Conservation (phyloP, 2,329 filamentous ascomycete genomes). For the Ophidiomyces ophidiicola region DNA sequence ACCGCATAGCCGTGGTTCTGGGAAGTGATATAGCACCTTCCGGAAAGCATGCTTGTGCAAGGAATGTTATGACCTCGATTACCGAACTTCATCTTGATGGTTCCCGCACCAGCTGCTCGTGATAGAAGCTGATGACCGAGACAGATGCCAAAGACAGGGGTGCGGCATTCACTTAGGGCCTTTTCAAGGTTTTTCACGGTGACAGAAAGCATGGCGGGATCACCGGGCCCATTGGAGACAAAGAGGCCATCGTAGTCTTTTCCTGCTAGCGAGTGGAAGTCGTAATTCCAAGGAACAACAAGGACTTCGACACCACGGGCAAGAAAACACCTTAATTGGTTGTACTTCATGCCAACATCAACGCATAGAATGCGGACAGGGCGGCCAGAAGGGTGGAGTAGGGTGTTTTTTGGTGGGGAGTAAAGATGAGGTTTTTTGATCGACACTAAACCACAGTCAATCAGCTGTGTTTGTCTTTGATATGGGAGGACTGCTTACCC, state of each 20-base stretch:
- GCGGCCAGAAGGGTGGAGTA: slow-evolving; percentile 81
- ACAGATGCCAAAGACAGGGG: slow-evolving; percentile 91
- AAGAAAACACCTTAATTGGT: slow-evolving; percentile 88
- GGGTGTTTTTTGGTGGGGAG: slow-evolving; percentile 51
- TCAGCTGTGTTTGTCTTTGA: slow-evolving; percentile 1
- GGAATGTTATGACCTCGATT: slow-evolving; percentile 98
- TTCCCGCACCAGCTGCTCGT: slow-evolving; percentile 71
- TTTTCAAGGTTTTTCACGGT: slow-evolving; percentile 70
- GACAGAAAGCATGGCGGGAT: slow-evolving; percentile 67
- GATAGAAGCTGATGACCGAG: slow-evolving; percentile 88
- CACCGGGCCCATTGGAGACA: slow-evolving; percentile 93
- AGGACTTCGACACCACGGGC: slow-evolving; percentile 84
- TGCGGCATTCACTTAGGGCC: slow-evolving; percentile 65
- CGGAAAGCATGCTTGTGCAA: slow-evolving; percentile 88
- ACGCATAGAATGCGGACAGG: slow-evolving; percentile 79
- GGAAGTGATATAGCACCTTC: slow-evolving; percentile 96
- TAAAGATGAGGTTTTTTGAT: slow-evolving; percentile 77
- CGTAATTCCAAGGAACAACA: slow-evolving; percentile 91
- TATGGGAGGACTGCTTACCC: slow-evolving; percentile 50
- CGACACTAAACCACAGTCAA: slow-evolving; percentile 55
- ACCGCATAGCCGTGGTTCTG: slow-evolving; percentile 98
- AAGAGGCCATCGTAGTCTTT: slow-evolving; percentile 93
- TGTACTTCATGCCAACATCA: slow-evolving; percentile 97
- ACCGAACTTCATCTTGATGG: slow-evolving; percentile 97
- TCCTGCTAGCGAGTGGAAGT: slow-evolving; percentile 63